Base-by-base conservation (phyloP, 148 eudicot genomes). In the Chenopodium quinoa region DNA sequence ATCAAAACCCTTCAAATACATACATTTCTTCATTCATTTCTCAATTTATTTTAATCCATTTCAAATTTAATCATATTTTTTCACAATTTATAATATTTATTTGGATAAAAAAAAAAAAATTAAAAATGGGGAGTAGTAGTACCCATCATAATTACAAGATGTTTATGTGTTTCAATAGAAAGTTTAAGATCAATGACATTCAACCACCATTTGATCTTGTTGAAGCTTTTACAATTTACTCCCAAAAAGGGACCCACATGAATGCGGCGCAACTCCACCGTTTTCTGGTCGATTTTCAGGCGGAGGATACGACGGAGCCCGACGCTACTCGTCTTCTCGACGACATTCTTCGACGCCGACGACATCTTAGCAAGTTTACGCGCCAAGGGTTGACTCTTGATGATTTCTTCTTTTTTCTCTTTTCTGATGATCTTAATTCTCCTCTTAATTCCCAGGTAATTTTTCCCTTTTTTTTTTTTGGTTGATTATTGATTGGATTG, bases 141-240 rank as follows among this genome's bases (percentile, higher is more conserved):
- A 62, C 72, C 13, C 83, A 81, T 67, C 78, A 85, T 44, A 89
- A 85, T 82, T 96, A 96, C 91, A 93, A 85, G 83, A 87, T 96
- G 94, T 90, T 96, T 68, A 91, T 91, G 48, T 86, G 90, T 34
- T 91, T 96, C 48, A 94, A 85, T 60, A 80, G 99, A 73, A 96
- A 92, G 88, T 96, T 91, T 80, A 94, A 88, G 86, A 87, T 93
- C 80, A 86, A 71, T 40, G 97, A 88, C 37, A 77, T 76, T 50
- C 91, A 86, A 69, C 93, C 99, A 23, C 99, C 99, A 22, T 65
- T 81, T 80, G 99, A 96, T 66, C 90, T 96, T 29, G 84, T 20
- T 46, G 92, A 85, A 67, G 94, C 92, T 27, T 96, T 94, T 58
- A 63, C 79, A 7, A 69, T 20, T 27, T 96, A 86, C 84, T 20